A percentile compares a stretch with the other conserved stretches of the same genome.
Conservation (phyloP, 2,329 filamentous ascomycete species). For the Colletotrichum chlorophyti region DNA sequence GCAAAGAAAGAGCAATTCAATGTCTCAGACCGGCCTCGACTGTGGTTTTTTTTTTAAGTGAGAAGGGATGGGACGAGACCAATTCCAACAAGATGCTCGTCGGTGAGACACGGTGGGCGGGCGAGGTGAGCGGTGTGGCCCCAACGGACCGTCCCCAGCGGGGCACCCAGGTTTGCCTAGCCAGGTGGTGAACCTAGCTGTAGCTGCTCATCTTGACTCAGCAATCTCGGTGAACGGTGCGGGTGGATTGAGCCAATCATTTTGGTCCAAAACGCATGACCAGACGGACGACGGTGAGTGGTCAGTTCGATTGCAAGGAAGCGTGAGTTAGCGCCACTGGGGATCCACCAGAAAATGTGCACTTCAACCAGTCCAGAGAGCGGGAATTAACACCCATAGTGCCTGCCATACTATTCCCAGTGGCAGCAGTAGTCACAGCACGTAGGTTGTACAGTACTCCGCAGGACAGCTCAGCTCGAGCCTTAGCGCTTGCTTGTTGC, state of each 20-base stretch:
- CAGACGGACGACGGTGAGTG: neutral
- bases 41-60: too few relatives aligned
- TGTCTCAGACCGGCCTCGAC: neutral
- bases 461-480: too few relatives aligned
- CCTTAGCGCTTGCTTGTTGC: too few relatives aligned
- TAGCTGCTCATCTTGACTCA: neutral
- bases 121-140: neutral
- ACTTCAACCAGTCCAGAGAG: neutral
- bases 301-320: neutral
- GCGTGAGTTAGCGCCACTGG: too few relatives aligned
- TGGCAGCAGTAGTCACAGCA: too few relatives aligned
- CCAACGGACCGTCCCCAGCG: slow-evolving; percentile 2
- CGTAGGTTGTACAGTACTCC: too few relatives aligned
- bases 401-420: too few relatives aligned
- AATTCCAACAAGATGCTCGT: slow-evolving; percentile 18
- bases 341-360: neutral
- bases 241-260: too few relatives aligned
- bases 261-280: neutral
- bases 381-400: neutral
- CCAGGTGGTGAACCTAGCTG: too few relatives aligned
- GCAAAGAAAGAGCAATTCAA: slow-evolving; percentile 12
- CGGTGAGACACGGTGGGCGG: slow-evolving; percentile 16
- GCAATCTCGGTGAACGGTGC: slow-evolving; percentile 6
- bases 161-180: too few relatives aligned
- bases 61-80: neutral